Percentiles rank a stretch among this genome's conserved stretches.
phyloP scores from a whole-genome alignment of 2,329 filamentous ascomycete species.

The Camillea tinctor region DNA sequence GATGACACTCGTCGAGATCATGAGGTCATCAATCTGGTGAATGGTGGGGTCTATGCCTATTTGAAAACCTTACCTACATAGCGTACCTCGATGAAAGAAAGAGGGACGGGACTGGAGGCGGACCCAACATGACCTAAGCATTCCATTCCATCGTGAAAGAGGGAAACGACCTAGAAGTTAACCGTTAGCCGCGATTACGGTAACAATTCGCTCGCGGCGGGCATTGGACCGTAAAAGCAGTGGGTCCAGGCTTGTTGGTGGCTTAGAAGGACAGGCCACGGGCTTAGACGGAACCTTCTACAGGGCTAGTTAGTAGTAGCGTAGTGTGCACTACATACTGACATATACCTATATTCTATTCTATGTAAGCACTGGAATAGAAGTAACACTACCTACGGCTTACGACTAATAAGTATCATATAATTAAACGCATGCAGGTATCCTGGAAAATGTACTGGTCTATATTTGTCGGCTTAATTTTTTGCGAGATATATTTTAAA shows the following conservation, averaged over 20 bases:
- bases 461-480: background rate
- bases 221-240: background rate
- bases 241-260: background rate
- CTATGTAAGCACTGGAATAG: background rate
- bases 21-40: background rate
- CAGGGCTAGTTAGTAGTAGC: too few species aligned
- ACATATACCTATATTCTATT: background rate
- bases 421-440: too few species aligned
- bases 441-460: background rate
- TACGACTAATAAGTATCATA: too few species aligned
- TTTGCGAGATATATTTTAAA: background rate
- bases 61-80: too few species aligned
- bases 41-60: background rate
- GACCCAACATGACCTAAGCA: too few species aligned
- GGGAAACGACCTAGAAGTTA: background rate
- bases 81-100: too few species aligned
- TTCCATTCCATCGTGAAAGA: too few species aligned
- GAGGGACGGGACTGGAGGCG: too few species aligned
- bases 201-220: background rate
- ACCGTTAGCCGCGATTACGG: background rate
- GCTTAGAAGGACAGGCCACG: background rate
- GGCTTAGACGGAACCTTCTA: background rate
- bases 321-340: background rate
- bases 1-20: background rate
- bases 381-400: too few species aligned